phyloP scores from a whole-genome alignment of 2,329 filamentous ascomycete genomes.

The Colletotrichum camelliae region DNA sequence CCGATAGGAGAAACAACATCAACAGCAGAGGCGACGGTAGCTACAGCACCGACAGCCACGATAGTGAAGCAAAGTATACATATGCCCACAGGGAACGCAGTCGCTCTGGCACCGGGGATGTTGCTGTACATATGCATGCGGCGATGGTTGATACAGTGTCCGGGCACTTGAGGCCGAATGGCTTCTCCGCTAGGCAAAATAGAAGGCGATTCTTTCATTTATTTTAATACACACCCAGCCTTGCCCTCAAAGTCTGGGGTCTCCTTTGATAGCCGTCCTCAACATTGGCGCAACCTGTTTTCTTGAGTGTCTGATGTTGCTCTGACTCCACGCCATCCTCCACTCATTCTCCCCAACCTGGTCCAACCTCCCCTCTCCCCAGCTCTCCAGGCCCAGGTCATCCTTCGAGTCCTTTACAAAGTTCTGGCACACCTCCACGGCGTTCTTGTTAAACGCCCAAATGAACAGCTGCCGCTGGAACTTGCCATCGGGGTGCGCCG shows the following conservation, averaged over 20 bases:
- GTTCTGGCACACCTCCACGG: constrained; percentile 51
- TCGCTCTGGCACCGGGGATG: neutral
- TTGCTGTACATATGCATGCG: no score
- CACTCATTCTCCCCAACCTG: constrained; percentile 42
- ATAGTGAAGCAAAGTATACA: neutral
- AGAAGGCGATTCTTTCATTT: neutral
- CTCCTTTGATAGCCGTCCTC: constrained; percentile 55
- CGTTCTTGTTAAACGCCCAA: constrained; percentile 62
- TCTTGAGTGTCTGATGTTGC: constrained; percentile 63
- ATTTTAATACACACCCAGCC: neutral
- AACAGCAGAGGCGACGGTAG: neutral
- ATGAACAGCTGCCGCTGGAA: constrained; percentile 74
- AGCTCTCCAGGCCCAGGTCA: constrained; percentile 61
- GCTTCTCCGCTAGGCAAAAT: neutral
- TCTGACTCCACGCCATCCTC: constrained; percentile 72
- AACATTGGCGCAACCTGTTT: constrained; percentile 74
- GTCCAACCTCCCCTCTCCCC: constrained; percentile 55
- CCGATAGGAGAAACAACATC: neutral
- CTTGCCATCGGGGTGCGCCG: constrained; percentile 55
- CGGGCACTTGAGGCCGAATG: no score
- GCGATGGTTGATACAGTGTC: fast-evolving
- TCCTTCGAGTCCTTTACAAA: constrained; percentile 56
- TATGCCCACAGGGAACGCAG: neutral
- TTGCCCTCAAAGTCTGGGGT: neutral
- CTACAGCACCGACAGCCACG: neutral